phyloP scores from a whole-genome alignment of 129 eudicot species.

The sunflower (Helianthus annuus) region DNA sequence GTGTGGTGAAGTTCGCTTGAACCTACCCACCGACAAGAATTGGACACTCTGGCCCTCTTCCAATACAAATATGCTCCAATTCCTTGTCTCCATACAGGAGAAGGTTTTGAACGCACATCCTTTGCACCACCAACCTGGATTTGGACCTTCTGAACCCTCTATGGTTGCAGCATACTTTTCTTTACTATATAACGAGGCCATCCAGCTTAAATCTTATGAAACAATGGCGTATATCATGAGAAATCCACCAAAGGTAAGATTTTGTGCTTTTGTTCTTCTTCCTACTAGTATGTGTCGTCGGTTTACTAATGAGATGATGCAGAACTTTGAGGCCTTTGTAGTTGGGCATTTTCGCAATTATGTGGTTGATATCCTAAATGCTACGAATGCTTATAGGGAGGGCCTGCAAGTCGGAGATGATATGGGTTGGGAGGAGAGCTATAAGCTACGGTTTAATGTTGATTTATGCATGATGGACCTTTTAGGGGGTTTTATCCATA shows the following conservation, averaged over 20 bases:
- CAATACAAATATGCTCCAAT: background rate
- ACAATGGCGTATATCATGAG: background rate
- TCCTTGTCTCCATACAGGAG: constrained; percentile 2
- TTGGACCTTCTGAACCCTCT: background rate
- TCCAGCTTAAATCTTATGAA: background rate
- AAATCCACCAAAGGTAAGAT: background rate
- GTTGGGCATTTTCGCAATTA: background rate
- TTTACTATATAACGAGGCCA: background rate
- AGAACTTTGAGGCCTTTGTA: constrained; percentile 1
- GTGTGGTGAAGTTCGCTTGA: background rate
- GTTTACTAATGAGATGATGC: background rate
- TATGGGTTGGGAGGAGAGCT: background rate
- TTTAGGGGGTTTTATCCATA: background rate
- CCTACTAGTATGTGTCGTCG: background rate
- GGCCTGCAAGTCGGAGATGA: background rate
- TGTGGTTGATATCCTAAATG: background rate
- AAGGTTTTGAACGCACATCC: background rate
- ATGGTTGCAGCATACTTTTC: background rate
- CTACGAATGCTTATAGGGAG: background rate
- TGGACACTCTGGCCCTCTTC: background rate
- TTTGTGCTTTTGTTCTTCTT: background rate
- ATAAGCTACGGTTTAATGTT: background rate
- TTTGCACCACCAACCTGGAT: background rate
- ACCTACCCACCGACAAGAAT: background rate
- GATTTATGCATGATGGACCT: background rate